phyloP scores from a whole-genome alignment of 768 basidiomycete genomes.

The Suillus subluteus region DNA sequence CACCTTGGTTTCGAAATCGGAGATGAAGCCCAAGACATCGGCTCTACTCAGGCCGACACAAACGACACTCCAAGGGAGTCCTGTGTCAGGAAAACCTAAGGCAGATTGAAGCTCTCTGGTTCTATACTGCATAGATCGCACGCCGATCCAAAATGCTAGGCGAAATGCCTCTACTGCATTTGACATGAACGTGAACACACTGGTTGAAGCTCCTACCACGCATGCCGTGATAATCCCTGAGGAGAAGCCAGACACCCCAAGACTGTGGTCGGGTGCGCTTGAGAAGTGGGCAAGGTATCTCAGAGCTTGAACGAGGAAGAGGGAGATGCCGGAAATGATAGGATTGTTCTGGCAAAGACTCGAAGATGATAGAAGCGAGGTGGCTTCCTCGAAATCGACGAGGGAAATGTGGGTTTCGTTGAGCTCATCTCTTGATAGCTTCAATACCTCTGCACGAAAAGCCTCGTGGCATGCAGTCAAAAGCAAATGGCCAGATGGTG shows the following conservation, averaged over 20 bases:
- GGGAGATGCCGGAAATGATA: constrained; percentile 48
- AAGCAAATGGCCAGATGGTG: constrained; percentile 46
- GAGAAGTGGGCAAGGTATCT: constrained; percentile 53
- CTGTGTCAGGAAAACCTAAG: constrained; percentile 10
- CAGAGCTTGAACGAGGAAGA: constrained; percentile 57
- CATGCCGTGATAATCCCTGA: constrained; percentile 61
- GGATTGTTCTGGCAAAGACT: constrained; percentile 47
- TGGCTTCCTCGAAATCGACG: constrained; percentile 45
- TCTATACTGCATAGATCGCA: constrained; percentile 43
- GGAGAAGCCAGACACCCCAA: constrained; percentile 56
- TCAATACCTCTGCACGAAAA: constrained; percentile 52
- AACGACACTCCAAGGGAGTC: constrained; percentile 50
- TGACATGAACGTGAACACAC: constrained; percentile 44
- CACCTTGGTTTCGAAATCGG: constrained; percentile 28
- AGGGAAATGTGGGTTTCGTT: constrained; percentile 42
- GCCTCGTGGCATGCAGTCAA: constrained; percentile 54
- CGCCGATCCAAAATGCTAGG: constrained; percentile 54
- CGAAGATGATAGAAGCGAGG: constrained; percentile 43
- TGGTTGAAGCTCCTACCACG: constrained; percentile 49
- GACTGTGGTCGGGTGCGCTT: constrained; percentile 21
- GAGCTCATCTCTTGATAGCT: constrained; percentile 43
- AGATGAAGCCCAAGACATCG: constrained; percentile 30
- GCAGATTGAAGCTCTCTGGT: constrained; percentile 17
- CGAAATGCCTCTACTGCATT: constrained; percentile 52
- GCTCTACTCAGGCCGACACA: constrained; percentile 37